phyloP scores from a whole-genome alignment of 2,329 filamentous ascomycete species.

The Botrytis paeoniae region DNA sequence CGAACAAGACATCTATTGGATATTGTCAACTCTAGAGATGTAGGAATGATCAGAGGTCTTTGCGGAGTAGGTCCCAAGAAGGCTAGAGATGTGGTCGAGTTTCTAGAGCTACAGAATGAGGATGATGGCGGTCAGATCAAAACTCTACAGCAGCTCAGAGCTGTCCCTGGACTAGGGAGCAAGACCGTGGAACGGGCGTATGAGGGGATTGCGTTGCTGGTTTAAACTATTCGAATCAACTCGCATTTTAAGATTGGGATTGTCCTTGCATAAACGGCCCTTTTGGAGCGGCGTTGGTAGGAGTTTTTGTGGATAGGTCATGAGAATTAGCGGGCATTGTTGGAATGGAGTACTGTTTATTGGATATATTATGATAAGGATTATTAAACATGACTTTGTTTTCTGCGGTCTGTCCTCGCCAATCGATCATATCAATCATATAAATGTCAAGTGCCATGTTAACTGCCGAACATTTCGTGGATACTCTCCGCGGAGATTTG shows the following conservation, averaged over 20 bases:
- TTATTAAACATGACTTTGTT: background rate
- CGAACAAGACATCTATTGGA: conserved; percentile 61
- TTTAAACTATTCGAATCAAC: conserved; percentile 21
- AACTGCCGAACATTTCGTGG: background rate
- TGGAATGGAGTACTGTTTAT: conserved; percentile 16
- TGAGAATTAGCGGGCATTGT: conserved; percentile 14
- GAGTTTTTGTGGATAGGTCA: conserved; percentile 20
- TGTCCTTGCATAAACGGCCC: conserved; percentile 23
- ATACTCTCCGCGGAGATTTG: background rate
- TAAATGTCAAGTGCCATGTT: background rate
- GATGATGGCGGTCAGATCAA: conserved; percentile 45
- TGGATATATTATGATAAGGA: background rate
- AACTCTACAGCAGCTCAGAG: conserved; percentile 50
- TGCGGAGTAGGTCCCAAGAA: conserved; percentile 72
- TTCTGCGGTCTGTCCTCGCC: background rate
- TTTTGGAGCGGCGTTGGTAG: conserved; percentile 6
- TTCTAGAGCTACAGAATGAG: conserved; percentile 47
- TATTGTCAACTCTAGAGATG: conserved; percentile 71
- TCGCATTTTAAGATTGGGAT: conserved; percentile 4
- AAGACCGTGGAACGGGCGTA: conserved; percentile 54
- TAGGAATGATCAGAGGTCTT: conserved; percentile 61
- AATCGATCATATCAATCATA: background rate
- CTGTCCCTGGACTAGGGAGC: conserved; percentile 56
- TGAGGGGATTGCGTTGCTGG: conserved; percentile 36
- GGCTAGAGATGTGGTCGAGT: conserved; percentile 58